Evolutionary conservation across 2,329 filamentous ascomycete species (phyloP).

Genomic region (Pestalotiopsis sp.): DNA sequence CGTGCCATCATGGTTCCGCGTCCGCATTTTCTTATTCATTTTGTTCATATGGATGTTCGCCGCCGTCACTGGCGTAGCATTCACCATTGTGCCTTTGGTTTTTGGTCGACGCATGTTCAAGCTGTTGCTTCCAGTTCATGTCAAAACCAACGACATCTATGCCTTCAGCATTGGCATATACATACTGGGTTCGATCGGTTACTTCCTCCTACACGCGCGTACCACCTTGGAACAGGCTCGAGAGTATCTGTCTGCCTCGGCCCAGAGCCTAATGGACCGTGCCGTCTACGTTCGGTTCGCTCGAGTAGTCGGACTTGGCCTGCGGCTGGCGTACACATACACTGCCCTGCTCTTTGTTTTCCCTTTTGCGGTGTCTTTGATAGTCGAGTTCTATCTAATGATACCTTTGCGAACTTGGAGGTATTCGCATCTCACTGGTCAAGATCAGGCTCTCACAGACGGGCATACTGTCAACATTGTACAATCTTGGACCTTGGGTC

Average conservation of each 20-base stretch:
- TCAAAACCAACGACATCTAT: conserved; percentile 90
- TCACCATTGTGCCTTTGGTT: conserved; percentile 83
- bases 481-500: conserved; percentile 90
- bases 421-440: conserved; percentile 31
- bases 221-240: conserved; percentile 34
- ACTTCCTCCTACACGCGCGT: conserved; percentile 55
- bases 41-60: conserved; percentile 92
- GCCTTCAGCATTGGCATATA: conserved; percentile 92
- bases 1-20: conserved; percentile 80
- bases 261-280: conserved; percentile 29
- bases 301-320: conserved; percentile 30
- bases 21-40: conserved; percentile 82
- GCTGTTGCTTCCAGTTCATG: conserved; percentile 66
- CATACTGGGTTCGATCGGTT: conserved; percentile 68
- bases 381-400: conserved; percentile 86
- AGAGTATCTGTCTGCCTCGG: conserved; percentile 27
- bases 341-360: conserved; percentile 74
- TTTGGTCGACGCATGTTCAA: conserved; percentile 81
- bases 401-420: conserved; percentile 84
- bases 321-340: conserved; percentile 71
- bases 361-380: conserved; percentile 74
- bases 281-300: conserved; percentile 30
- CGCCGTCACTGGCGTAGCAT: conserved; percentile 78
- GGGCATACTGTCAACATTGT: conserved; percentile 80
- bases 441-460: conserved; percentile 21